A percentile compares a stretch with the other conserved stretches of the same genome.
phyloP scores from a whole-genome alignment of 345 rosid genomes.

The Boechera stricta region DNA sequence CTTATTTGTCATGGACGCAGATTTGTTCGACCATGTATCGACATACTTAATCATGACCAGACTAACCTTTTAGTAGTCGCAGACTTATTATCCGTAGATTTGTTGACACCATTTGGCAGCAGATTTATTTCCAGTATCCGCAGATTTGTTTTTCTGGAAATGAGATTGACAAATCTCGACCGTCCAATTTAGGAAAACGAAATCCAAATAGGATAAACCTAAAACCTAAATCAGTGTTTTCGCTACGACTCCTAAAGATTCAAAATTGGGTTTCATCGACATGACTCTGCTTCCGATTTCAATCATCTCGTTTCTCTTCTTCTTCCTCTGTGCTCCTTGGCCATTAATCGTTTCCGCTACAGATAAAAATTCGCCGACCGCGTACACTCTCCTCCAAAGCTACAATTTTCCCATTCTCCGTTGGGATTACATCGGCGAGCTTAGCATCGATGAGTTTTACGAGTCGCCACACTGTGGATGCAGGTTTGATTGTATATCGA shows the following conservation, averaged over 20 bases:
- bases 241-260: not conserved
- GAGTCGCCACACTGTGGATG: conserved; percentile 95
- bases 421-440: conserved; percentile 92
- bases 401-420: conserved; percentile 89
- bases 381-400: conserved; percentile 65
- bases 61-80: too few species aligned
- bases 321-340: conserved; percentile 35
- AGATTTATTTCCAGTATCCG: too few species aligned
- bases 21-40: too few species aligned
- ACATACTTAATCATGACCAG: too few species aligned
- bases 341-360: conserved; percentile 33
- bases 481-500: conserved; percentile 68
- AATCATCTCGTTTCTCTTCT: conserved; percentile 31
- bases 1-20: too few species aligned
- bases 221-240: not conserved
- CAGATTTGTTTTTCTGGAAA: too few species aligned
- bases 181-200: not conserved
- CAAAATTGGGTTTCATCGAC: not conserved
- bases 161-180: too few species aligned
- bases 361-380: conserved; percentile 46
- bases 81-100: too few species aligned
- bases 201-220: conserved; percentile 19
- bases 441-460: conserved; percentile 78
- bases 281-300: not conserved
- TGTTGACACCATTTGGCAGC: too few species aligned